Base-by-base conservation (phyloP, 1,139 yeast species). In the Diutina mesorugosa region DNA sequence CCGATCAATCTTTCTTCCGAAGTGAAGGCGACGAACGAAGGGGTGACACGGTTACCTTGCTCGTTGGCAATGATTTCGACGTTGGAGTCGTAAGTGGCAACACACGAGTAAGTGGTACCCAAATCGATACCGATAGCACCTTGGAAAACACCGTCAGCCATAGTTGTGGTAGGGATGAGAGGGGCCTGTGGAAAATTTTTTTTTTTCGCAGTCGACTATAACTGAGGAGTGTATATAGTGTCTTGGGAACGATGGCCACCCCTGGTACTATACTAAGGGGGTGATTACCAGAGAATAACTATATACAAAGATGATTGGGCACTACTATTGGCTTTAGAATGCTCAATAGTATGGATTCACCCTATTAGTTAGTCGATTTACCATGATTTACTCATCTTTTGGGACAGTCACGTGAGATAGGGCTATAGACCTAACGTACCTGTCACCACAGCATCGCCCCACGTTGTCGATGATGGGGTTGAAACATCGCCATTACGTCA, bases 121-220 rank as follows among this genome's bases (percentile, higher is more conserved):
- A 90, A 87, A 87, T 90, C 97, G 90, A 91, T 91, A 83, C 99
- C 98, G 81, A 91, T 90, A 81, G 98, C 98, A 85, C 96, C 96
- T 85, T 91, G 95, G 88, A 88, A 91, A 82, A 91, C 95, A 87
- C 97, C 97, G 85, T 91, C 97, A 85, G 91, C 89, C 91, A 86
- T 86, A 38, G 21, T 50, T 16, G 28, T 21, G n/a, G 26, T n/a
- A 29, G 51, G 29, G 51, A 21, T 26, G 29, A 14, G 30, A 28
- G 38, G 14, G 26, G 16, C 7, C 12, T 28, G 14, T n/a, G 10
- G 30, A 28, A 16, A 29, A 29, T 26, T 26, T 26, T 26, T 28
- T 28, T 18, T 47, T 47, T 47, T 47, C 38, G 41, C 41, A 35
- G 10, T 35, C 41, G 41, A 35, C n/a, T 35, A 35, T 5, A 9